phyloP scores from a whole-genome alignment of 2,329 filamentous ascomycete genomes.

The Sporothrix phasma region DNA sequence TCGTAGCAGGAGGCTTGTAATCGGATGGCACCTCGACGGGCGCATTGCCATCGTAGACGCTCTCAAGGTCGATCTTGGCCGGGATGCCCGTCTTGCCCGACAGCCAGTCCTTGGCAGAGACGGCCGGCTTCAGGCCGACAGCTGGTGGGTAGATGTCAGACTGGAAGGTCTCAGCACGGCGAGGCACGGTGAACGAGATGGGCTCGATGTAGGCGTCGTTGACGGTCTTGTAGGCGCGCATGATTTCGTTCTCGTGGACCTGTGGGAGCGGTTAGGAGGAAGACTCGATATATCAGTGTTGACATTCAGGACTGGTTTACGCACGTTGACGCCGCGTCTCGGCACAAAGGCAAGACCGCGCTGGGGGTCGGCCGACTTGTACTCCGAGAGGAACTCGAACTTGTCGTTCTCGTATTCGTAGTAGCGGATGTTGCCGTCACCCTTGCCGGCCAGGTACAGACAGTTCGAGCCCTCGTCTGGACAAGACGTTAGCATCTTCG shows the following conservation, averaged over 20 bases:
- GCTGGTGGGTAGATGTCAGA: slow-evolving; percentile 93
- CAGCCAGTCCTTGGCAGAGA: slow-evolving; percentile 76
- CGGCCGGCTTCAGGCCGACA: slow-evolving; percentile 66
- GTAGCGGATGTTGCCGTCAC: slow-evolving; percentile 97
- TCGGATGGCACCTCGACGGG: slow-evolving; percentile 66
- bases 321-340: slow-evolving; percentile 83
- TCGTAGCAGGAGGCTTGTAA: slow-evolving; percentile 45
- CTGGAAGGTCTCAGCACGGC: slow-evolving; percentile 89
- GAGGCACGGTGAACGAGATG: slow-evolving; percentile 92
- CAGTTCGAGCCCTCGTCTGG: slow-evolving; percentile 83
- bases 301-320: slow-evolving; percentile 21
- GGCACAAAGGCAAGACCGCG: slow-evolving; percentile 90
- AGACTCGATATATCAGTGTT: background rate
- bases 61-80: slow-evolving; percentile 87
- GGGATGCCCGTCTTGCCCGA: slow-evolving; percentile 74
- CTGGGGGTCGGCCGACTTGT: slow-evolving; percentile 94
- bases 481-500: slow-evolving; percentile 20
- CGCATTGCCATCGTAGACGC: slow-evolving; percentile 74
- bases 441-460: slow-evolving; percentile 93
- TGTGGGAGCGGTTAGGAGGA: slow-evolving; percentile 23
- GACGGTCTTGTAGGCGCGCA: slow-evolving; percentile 94
- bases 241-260: slow-evolving; percentile 92
- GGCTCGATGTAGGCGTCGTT: slow-evolving; percentile 92
- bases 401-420: slow-evolving; percentile 98
- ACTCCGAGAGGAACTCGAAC: slow-evolving; percentile 92